Conservation (phyloP, 31 red algal species). For the Asparagopsis taxiformis region DNA sequence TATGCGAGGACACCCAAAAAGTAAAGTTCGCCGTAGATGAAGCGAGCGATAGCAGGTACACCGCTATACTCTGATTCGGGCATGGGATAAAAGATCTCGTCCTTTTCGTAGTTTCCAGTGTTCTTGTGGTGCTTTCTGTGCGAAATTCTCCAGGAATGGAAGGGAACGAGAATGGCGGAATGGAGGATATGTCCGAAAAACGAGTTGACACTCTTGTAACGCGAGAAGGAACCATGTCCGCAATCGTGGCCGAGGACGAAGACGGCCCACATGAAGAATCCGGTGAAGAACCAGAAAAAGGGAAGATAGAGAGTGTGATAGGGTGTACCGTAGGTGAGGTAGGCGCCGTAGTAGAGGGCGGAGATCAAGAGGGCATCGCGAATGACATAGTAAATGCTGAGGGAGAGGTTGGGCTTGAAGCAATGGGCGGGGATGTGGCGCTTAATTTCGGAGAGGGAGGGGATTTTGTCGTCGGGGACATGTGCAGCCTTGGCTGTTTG, state of each 20-base stretch:
- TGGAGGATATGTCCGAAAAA: conserved; percentile 77
- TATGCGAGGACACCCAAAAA: conserved; percentile 64
- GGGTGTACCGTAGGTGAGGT: conserved; percentile 38
- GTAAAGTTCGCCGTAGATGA: conserved; percentile 52
- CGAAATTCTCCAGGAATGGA: conserved; percentile 87
- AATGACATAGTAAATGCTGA: conserved; percentile 62
- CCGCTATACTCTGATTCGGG: conserved; percentile 68
- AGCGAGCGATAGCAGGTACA: conserved; percentile 31
- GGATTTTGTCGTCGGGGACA: conserved; percentile 29
- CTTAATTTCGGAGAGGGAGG: conserved; percentile 62
- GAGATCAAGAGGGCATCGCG: conserved; percentile 37
- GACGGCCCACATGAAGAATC: conserved; percentile 81
- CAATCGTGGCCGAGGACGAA: conserved; percentile 93
- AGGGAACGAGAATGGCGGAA: conserved; percentile 87
- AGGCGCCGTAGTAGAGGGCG: conserved; percentile 53
- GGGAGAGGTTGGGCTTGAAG: conserved; percentile 45
- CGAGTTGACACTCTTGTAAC: conserved; percentile 57
- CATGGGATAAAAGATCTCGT: conserved; percentile 87
- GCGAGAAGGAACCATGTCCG: conserved; percentile 84
- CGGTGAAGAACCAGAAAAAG: conserved; percentile 70
- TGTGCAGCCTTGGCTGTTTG: conserved; percentile 7
- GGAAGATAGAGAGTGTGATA: conserved; percentile 28
- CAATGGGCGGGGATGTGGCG: conserved; percentile 70
- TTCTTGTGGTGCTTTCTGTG: conserved; percentile 93
- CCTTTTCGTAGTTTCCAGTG: conserved; percentile 83